Evolutionary conservation across 305 asterid genomes (phyloP).

Genomic region (Fraxinus floribunda): DNA sequence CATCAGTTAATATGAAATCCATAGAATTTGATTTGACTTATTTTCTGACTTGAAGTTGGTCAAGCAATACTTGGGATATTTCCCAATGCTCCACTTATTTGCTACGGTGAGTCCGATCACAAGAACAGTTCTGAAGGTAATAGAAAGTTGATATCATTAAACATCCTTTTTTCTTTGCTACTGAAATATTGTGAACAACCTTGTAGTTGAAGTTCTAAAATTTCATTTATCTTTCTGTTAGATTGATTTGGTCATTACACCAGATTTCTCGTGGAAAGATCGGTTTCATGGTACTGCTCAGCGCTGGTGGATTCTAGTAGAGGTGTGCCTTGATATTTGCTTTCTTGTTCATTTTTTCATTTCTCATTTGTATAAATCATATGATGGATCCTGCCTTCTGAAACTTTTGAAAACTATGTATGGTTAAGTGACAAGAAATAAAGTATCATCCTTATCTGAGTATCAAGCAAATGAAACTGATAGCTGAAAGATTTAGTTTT

Average conservation of each 20-base stretch:
- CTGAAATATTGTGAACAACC: constrained; percentile 15
- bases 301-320: constrained; percentile 98
- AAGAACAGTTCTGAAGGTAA: constrained; percentile 95
- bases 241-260: constrained; percentile 84
- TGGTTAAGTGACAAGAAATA: constrained; percentile 13
- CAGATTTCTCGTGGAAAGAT: constrained; percentile 91
- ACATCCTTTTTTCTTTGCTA: constrained; percentile 19
- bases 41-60: constrained; percentile 59
- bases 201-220: neutral
- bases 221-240: constrained; percentile 31
- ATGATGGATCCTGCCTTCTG: constrained; percentile 15
- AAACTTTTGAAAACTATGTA: constrained; percentile 28
- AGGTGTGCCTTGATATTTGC: constrained; percentile 49
- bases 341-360: constrained; percentile 17
- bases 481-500: constrained; percentile 19
- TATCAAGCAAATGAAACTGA: constrained; percentile 15
- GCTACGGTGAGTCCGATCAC: constrained; percentile 99
- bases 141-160: constrained; percentile 26
- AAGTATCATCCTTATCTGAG: constrained; percentile 4
- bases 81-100: constrained; percentile 79
- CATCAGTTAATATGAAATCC: constrained; percentile 13
- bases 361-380: constrained; percentile 17
- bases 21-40: constrained; percentile 23
- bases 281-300: constrained; percentile 90
- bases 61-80: constrained; percentile 78